Evolutionary conservation across 2,329 filamentous ascomycete genomes (phyloP), one percentile per base, ranked within the genome.

Genomic region (Neodidymelliopsis sp.): DNA sequence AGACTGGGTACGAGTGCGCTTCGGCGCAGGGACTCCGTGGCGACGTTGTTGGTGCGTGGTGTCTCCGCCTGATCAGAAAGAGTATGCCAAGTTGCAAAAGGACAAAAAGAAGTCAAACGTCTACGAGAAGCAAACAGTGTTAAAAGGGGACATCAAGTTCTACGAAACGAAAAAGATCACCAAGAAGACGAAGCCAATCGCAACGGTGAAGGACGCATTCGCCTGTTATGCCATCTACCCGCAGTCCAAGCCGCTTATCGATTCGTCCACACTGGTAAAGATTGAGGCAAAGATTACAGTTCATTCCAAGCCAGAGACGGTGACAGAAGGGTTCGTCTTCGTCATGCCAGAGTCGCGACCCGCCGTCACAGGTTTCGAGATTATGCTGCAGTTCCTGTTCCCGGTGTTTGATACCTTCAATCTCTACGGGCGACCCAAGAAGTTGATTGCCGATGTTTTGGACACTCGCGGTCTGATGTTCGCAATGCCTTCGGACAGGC

Each of bases 1-100:
- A 70, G 91, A 96, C 67, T 99, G 94, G 94, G 91, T 92, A 13
- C 84, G 94, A 55, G 94, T 99, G 40, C 84, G 94, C 51, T 99
- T 99, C 65, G 94, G 94, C 29, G 92, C 94, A 23, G 94, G 94
- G 35, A 96, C 94, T 8, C 92, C 93, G 0, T 99, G 94, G 94
- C 86, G 89, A 67, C 87, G 93, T 28, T 99, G 92, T 74, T 99
- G 93, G 92, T 97, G 92, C 72, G 92, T 97, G 43, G 89, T 97
- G 49, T 84, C 85, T 6, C 94, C 93, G 2, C 93, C 94, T 0
- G 90, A 96, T 65, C 92, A 97, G 76, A 99, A 97, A 76, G 91
- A 96, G 63, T 86, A 86, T 58, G 84, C 87, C 59, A 96, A 91
- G 70, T 78, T 87, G 43, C 89, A 93, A 68, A 97, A 96, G 72